These are phyloP conservation scores for Plasmodium sp. DNA, from an alignment of 169 alveolate species.

Conservation along the genomic window DNA sequence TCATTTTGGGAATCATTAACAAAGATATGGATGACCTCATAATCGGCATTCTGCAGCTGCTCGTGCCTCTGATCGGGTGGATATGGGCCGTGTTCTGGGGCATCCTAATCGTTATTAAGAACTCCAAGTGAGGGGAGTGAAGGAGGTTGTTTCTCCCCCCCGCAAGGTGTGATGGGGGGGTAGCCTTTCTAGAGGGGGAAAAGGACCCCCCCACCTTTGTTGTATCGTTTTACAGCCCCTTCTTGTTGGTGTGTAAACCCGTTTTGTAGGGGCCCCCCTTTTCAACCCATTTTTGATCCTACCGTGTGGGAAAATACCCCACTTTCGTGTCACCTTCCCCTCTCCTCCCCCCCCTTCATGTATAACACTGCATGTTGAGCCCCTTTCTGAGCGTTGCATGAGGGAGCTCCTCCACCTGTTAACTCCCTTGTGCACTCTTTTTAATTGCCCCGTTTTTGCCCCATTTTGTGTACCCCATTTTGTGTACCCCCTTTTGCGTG, in stretches of 20 bases:
- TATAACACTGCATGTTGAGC: no score
- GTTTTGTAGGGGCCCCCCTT: background rate
- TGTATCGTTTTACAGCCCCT: background rate
- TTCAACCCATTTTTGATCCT: background rate
- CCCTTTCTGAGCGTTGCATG: background rate
- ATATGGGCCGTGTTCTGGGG: conserved; percentile 90
- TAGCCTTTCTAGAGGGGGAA: background rate
- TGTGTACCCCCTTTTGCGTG: background rate
- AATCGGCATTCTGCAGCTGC: conserved; percentile 84
- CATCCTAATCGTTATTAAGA: conserved; percentile 77
- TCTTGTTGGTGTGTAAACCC: background rate
- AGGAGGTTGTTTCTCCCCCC: background rate
- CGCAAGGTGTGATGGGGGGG: background rate
- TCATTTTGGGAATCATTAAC: conserved; percentile 82
- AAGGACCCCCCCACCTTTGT: background rate
- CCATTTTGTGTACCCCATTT: background rate
- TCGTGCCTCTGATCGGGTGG: conserved; percentile 88
- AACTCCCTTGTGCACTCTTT: background rate
- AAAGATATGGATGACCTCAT: conserved; percentile 85
- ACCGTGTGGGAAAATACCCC: background rate
- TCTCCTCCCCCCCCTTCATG: background rate
- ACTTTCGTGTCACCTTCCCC: background rate
- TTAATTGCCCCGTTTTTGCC: background rate
- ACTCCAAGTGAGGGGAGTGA: conserved; percentile 7
- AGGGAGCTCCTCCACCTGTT: background rate